Evolutionary conservation across 257 asterid genomes (phyloP).

Genomic region (Pogostemon cablin): DNA sequence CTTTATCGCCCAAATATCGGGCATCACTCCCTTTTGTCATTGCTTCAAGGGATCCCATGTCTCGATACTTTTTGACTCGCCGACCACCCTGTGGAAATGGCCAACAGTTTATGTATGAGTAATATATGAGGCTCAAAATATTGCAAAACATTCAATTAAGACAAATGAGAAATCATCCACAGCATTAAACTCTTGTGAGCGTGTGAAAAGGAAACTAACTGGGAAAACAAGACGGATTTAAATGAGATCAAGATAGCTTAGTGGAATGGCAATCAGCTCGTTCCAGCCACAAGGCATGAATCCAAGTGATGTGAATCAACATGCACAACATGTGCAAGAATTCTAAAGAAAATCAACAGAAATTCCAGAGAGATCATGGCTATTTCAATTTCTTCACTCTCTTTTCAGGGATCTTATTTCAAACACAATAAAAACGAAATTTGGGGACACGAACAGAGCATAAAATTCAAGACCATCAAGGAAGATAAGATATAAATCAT

Average conservation of each 20-base stretch:
- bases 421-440: not conserved
- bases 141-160: not conserved
- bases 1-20: conserved; percentile 83
- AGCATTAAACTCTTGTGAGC: not conserved
- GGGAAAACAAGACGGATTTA: not conserved
- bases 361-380: not conserved
- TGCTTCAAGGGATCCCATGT: conserved; percentile 97
- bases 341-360: no score
- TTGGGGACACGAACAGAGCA: not conserved
- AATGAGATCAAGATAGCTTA: not conserved
- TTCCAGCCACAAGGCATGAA: not conserved
- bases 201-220: not conserved
- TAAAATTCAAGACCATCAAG: conserved; percentile 9
- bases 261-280: not conserved
- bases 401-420: not conserved
- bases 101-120: not conserved
- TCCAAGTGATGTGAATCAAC: not conserved
- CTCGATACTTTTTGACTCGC: conserved; percentile 72
- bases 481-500: not conserved
- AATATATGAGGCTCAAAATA: not conserved
- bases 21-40: conserved; percentile 94
- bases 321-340: not conserved
- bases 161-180: not conserved
- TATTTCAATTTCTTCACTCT: not conserved
- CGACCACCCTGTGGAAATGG: conserved; percentile 47